A percentile compares a stretch with the other conserved stretches of the same genome.
phyloP scores from a whole-genome alignment of 495 filamentous ascomycete species.

The Aspergillus taichungensis region DNA sequence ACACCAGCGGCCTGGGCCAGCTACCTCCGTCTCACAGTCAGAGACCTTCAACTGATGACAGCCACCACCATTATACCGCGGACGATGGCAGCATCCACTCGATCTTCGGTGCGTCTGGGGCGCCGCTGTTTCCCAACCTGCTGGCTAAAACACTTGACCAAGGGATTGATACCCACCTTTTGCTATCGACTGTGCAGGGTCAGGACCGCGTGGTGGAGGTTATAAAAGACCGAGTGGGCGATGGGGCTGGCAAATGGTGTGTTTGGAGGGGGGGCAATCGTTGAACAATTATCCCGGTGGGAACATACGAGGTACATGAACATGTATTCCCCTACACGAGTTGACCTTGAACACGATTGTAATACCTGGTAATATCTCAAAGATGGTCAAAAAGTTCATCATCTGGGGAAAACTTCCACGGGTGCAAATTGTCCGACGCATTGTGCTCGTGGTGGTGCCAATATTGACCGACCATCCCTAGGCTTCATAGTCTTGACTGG shows the following conservation, averaged over 20 bases:
- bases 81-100: slow-evolving; percentile 25
- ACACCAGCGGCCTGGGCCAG: slow-evolving; percentile 28
- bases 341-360: too few relatives aligned
- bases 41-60: background rate
- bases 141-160: slow-evolving; percentile 34
- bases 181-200: slow-evolving; percentile 22
- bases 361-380: too few relatives aligned
- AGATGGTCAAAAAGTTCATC: too few relatives aligned
- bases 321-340: background rate
- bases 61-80: background rate
- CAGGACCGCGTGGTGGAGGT: slow-evolving; percentile 25
- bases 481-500: too few relatives aligned
- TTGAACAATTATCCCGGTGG: background rate
- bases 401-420: too few relatives aligned
- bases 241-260: slow-evolving; percentile 32
- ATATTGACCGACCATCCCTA: too few relatives aligned
- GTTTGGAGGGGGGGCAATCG: slow-evolving; percentile 20
- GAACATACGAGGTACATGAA: background rate
- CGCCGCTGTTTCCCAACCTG: slow-evolving; percentile 24
- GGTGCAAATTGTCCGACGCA: too few relatives aligned
- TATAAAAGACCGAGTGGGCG: slow-evolving; percentile 33
- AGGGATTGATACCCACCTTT: slow-evolving; percentile 33
- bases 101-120: slow-evolving; percentile 18
- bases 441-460: too few relatives aligned
- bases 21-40: background rate